Evolutionary conservation across 2,329 filamentous ascomycete genomes (phyloP).

Genomic region (Ophiostoma piceae): DNA sequence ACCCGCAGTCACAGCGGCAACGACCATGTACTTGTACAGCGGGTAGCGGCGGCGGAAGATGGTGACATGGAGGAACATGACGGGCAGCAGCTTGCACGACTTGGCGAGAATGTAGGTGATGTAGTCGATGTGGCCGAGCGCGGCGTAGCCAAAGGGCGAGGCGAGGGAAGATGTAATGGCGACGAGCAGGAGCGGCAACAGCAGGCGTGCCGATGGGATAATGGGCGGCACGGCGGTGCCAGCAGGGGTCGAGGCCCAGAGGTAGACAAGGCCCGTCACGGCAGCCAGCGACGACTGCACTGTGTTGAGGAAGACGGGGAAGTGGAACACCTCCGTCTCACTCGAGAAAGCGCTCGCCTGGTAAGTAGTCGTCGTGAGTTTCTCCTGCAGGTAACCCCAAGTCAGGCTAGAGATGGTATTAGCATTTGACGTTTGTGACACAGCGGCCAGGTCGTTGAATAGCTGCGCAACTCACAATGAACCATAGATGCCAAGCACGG

Average conservation of each 20-base stretch:
- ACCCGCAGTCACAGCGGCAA: slow-evolving; percentile 81
- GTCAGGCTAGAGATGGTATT: slow-evolving; percentile 59
- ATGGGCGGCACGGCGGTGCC: slow-evolving; percentile 54
- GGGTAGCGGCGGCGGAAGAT: slow-evolving; percentile 86
- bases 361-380: slow-evolving; percentile 89
- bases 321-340: slow-evolving; percentile 73
- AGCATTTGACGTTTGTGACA: neutral
- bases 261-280: slow-evolving; percentile 74
- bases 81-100: slow-evolving; percentile 96
- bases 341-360: slow-evolving; percentile 44
- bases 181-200: slow-evolving; percentile 75
- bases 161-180: slow-evolving; percentile 83
- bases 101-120: slow-evolving; percentile 97
- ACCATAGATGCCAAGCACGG: slow-evolving; percentile 91
- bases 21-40: slow-evolving; percentile 92
- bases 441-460: neutral
- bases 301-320: slow-evolving; percentile 92
- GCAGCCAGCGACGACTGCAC: slow-evolving; percentile 89
- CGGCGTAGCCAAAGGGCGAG: slow-evolving; percentile 92
- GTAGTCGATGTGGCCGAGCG: slow-evolving; percentile 90
- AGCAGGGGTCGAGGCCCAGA: slow-evolving; percentile 57
- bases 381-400: slow-evolving; percentile 95
- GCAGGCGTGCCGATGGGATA: slow-evolving; percentile 70
- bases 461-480: slow-evolving; percentile 66
- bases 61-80: slow-evolving; percentile 94